phyloP scores from a whole-genome alignment of 2,329 filamentous ascomycete genomes.

The Ophiostoma piceae region DNA sequence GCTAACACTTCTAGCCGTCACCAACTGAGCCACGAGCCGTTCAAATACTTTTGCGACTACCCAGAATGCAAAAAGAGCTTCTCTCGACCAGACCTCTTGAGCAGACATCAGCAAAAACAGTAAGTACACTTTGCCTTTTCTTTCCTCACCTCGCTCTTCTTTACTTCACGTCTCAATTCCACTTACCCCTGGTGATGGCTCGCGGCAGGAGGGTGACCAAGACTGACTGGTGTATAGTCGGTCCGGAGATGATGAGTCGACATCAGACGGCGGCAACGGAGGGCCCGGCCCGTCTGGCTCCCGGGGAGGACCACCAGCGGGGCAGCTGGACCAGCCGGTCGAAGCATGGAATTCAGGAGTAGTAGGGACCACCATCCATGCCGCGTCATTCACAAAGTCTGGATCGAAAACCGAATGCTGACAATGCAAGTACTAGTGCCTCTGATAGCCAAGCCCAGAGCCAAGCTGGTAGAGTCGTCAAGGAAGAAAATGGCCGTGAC shows the following conservation, averaged over 20 bases:
- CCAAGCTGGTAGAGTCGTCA: not conserved
- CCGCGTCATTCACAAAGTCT: not conserved
- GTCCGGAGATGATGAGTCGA: not conserved
- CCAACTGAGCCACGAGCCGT: conserved; percentile 3
- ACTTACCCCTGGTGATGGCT: not conserved
- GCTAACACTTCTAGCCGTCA: not conserved
- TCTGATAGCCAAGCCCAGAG: not conserved
- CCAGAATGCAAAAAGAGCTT: conserved; percentile 4
- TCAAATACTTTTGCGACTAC: not conserved
- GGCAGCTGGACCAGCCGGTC: not conserved
- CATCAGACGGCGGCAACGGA: not conserved
- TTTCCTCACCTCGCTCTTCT: not conserved
- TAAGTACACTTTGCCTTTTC: not conserved
- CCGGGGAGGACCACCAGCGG: not conserved
- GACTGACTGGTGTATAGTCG: conserved; percentile 11
- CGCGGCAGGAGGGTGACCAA: not conserved
- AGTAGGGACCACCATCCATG: conserved; percentile 1
- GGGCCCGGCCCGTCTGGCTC: not conserved
- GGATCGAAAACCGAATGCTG: not conserved
- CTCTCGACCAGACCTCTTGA: not conserved
- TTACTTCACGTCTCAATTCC: not conserved
- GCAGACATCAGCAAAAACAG: conserved; percentile 13
- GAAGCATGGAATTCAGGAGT: not conserved
- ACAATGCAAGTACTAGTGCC: not conserved
- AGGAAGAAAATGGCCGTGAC: not conserved